phyloP scores from a whole-genome alignment of 1,284 basidiomycete species.

The Mycosarcoma maydis region DNA sequence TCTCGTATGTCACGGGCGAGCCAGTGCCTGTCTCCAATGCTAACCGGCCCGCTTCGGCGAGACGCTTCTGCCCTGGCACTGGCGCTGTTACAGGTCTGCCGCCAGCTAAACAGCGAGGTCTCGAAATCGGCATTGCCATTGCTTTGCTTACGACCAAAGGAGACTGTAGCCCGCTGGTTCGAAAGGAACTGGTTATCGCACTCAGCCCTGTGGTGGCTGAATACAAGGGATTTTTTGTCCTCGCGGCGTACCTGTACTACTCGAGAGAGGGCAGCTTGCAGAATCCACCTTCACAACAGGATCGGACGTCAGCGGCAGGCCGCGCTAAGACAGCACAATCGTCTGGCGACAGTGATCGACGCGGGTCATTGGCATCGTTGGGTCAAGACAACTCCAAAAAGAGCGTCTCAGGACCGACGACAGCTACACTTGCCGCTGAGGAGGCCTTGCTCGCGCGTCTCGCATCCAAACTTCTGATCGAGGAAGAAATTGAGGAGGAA shows the following conservation, averaged over 20 bases:
- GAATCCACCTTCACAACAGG: conserved; percentile 18
- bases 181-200: conserved; percentile 91
- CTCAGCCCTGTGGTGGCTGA: conserved; percentile 93
- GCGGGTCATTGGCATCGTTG: conserved; percentile 13
- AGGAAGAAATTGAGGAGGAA: conserved; percentile 78
- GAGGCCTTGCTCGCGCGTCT: conserved; percentile 78
- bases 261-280: conserved; percentile 70
- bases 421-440: conserved; percentile 26
- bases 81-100: conserved; percentile 81
- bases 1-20: conserved; percentile 29
- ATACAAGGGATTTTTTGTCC: conserved; percentile 93
- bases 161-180: conserved; percentile 93
- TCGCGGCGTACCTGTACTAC: conserved; percentile 95
- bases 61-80: conserved; percentile 76
- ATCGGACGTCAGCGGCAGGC: conserved; percentile 9
- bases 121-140: conserved; percentile 72
- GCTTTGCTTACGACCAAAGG: conserved; percentile 79
- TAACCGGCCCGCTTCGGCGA: conserved; percentile 13
- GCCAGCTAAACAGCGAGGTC: conserved; percentile 76
- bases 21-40: conserved; percentile 15
- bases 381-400: conserved; percentile 12
- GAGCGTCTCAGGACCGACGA: conserved; percentile 13
- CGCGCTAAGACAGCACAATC: conserved; percentile 18
- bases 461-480: conserved; percentile 74
- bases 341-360: conserved; percentile 4